Base-by-base conservation (phyloP, 371 early-diverging fungal species). In the Coemansia sp. region DNA sequence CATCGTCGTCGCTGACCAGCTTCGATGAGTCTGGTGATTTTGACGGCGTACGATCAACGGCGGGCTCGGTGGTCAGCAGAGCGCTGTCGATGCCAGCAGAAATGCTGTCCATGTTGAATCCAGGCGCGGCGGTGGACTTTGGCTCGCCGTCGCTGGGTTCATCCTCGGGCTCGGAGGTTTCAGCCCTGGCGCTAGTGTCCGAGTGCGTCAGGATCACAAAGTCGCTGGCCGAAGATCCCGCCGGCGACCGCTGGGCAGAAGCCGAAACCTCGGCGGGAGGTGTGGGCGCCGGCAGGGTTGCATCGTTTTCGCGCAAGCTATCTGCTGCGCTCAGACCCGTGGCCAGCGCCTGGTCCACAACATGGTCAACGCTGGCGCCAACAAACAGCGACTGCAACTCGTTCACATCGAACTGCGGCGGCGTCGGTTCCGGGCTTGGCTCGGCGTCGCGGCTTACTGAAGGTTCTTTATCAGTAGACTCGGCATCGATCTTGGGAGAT, bases 131-230 rank as follows among this genome's bases (percentile, higher is more conserved):
- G 14, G 11, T n/a, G 26, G 9, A 9, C 49, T 49, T 9, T 6
- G 3, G n/a, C 11, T 16, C 11, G 33, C 31, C 16, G 34, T 35
- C 47, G 36, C 12, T 7, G 7, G 26, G 4, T 31, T 41, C 30
- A 26, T 39, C 36, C 1, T 35, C 36, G 5, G 34, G 10, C 12
- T 47, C 20, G 40, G 26, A n/a, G 6, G 50, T 10, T 2, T 45
- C 40, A 8, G 14, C 30, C 1, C 48, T 35, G 2, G 11, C 41
- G 20, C 43, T 62, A 36, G 40, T 49, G 6, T 54, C 58, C 11
- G 68, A 54, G 3, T 57, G 58, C n/a, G 68, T 57, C 34, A 67
- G 35, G 12, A 67, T 45, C 47, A 61, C 68, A 62, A 62, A 67
- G 5, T 57, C 68, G 16, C 57, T 62, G 0, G 30, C 33, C 51